These are phyloP conservation scores for Phytophthora megakarya DNA, from an alignment of 352 stramenopile species.

Conservation along the genomic window DNA sequence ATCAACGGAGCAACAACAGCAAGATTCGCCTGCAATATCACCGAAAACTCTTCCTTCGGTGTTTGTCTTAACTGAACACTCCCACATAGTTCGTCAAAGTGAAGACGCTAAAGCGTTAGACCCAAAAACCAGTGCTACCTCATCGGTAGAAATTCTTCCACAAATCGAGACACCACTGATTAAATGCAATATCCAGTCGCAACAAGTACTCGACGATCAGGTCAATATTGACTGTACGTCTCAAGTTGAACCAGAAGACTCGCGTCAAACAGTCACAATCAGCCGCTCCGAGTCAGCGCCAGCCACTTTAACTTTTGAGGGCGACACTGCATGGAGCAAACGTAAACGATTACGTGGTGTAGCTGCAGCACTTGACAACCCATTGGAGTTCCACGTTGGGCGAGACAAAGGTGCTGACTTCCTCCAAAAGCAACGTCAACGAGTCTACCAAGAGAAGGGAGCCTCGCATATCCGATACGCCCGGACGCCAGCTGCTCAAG, in stretches of 20 bases:
- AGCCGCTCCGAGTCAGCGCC: constrained; percentile 60
- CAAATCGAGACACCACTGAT: constrained; percentile 15
- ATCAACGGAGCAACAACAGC: constrained; percentile 1
- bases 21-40: neutral
- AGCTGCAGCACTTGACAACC: constrained; percentile 36
- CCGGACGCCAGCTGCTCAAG: constrained; percentile 41
- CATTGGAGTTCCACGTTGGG: constrained; percentile 37
- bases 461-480: constrained; percentile 51
- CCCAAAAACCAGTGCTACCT: neutral
- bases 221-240: neutral
- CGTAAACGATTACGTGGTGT: constrained; percentile 54
- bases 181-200: neutral
- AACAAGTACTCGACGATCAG: neutral
- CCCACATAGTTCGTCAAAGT: neutral
- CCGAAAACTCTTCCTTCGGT: constrained; percentile 26
- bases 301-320: constrained; percentile 31
- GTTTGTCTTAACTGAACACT: constrained; percentile 29
- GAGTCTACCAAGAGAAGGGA: constrained; percentile 32
- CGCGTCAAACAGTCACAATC: neutral
- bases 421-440: constrained; percentile 55
- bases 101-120: constrained; percentile 4
- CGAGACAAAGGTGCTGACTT: constrained; percentile 54
- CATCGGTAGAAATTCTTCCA: constrained; percentile 11
- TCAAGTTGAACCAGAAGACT: neutral
- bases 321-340: constrained; percentile 27